phyloP scores from a whole-genome alignment of 768 basidiomycete genomes.

The Leucogyrophana mollusca region DNA sequence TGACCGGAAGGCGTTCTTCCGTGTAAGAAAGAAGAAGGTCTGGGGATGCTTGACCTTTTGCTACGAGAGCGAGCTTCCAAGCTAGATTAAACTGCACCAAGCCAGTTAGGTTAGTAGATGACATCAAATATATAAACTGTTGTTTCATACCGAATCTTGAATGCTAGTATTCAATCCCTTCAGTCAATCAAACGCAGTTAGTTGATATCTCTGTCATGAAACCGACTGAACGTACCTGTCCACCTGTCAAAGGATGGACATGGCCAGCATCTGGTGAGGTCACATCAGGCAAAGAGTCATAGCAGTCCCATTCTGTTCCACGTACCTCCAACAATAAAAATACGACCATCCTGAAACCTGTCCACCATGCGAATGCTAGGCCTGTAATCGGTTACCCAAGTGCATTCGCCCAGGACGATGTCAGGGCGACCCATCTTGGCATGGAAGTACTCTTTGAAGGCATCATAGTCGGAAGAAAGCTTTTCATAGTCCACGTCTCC shows the following conservation, averaged over 20 bases:
- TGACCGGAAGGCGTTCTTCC: constrained; percentile 33
- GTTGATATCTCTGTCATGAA: constrained; percentile 4
- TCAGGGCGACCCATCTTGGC: constrained; percentile 5
- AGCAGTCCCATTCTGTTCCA: background rate
- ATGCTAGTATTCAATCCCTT: constrained; percentile 15
- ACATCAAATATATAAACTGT: constrained; percentile 6
- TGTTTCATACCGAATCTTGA: constrained; percentile 17
- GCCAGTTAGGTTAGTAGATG: background rate
- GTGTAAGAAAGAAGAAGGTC: constrained; percentile 28
- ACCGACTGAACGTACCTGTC: constrained; percentile 4
- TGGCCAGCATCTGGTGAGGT: constrained; percentile 9
- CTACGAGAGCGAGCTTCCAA: constrained; percentile 33
- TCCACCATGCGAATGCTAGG: constrained; percentile 28
- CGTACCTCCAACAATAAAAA: constrained; percentile 27
- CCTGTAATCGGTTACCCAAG: constrained; percentile 8
- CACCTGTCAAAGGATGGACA: constrained; percentile 10
- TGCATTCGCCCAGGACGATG: background rate
- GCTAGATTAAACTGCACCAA: constrained; percentile 27
- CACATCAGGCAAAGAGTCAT: background rate
- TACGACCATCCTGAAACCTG: constrained; percentile 20
- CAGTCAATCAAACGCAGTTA: background rate
- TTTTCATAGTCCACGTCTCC: constrained; percentile 2
- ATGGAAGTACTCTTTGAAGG: background rate
- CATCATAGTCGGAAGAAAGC: constrained; percentile 1
- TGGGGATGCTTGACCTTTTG: constrained; percentile 17